Evolutionary conservation across 306 rosid species (phyloP), one percentile per base, ranked within the genome.

Genomic region (Hippophae tibetana): DNA sequence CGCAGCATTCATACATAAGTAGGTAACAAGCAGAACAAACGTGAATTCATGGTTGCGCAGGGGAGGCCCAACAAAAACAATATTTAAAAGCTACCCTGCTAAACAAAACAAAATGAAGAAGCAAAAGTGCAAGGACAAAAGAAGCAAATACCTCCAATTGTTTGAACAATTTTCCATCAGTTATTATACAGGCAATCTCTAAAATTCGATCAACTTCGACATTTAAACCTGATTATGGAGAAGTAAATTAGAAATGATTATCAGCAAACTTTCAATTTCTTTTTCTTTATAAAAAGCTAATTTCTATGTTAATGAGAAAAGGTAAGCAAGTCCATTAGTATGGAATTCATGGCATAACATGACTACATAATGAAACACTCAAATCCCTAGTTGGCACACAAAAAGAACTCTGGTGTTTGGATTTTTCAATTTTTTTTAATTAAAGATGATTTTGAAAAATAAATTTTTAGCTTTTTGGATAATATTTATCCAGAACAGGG

Each of bases 111-210:
- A 31, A 31, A 31, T 31, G 38, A 31, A 31, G 38, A 31, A 31
- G 38, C 38, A 31, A 31, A 4, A 31, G 38, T 2, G 38, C 57
- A 50, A 68, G 25, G 48, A 54, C 68, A 69, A 71, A 57, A 55
- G 10, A 45, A 48, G 27, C 57, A 66, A 47, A 59, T 83, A 92
- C 98, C 96, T 92, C 98, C 38, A 81, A 55, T 1, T 74, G 62
- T 76, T 87, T 92, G 78, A 80, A 74, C 67, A 92, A 78, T 54
- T 45, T 74, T 47, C 98, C 98, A 71, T 92, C 90, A 51, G 98
- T 83, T 52, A 87, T 62, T 63, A 92, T 85, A 68, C 98, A 92
- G 64, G 98, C 98, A 76, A 92, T 87, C 84, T 92, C 98, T 65
- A 92, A 55, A 64, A 92, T 92, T 68, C 93, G 76, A 65, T 92